Base-by-base conservation (phyloP, 108 stramenopile genomes). In the Discostella pseudostelligera region DNA sequence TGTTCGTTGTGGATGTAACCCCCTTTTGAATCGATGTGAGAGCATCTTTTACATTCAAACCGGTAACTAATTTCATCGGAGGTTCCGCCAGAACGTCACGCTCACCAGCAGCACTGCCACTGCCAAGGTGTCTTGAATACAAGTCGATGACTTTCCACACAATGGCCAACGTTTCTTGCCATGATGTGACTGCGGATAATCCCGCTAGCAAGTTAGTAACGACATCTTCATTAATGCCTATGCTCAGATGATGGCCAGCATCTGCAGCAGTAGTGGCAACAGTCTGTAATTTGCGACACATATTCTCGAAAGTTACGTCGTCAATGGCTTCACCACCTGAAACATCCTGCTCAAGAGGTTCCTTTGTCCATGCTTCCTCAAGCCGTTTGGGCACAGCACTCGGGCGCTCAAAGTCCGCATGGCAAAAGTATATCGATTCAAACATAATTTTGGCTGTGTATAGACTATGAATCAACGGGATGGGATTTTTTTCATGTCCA, bases 401-500 rank as follows among this genome's bases (percentile, higher is more conserved):
- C 21, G 92, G 92, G 8, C 88, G 80, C 44, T 83, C 76, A 17
- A 79, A 74, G 47, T 88, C 83, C 11, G 79, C 63, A 35, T 26
- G 67, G 44, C 85, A 83, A 70, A 93, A 93, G 59, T 83, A 83
- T 3, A 88, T 84, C 26, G 56, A 26, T 13, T 83, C 64, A 64
- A 88, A 89, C 24, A 59, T 55, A 32, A 32, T 5, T n/a, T 64
- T 37, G 2, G 74, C 59, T 40, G 49, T 20, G 39, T 51, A 39
- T 11, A 62, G 64, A 48, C 65, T 64, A 44, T 78, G 42, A 14
- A 93, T 50, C 9, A 93, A 64, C 37, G 86, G 84, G 12, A 93
- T 47, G 7, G 92, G 92, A 78, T 85, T 82, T 25, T 87, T 80
- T 61, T 93, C 92, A 71, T 93, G 92, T 46, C 85, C 82, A 69